phyloP scores from a whole-genome alignment of 768 basidiomycete species.

The Auricularia auricula-judae region DNA sequence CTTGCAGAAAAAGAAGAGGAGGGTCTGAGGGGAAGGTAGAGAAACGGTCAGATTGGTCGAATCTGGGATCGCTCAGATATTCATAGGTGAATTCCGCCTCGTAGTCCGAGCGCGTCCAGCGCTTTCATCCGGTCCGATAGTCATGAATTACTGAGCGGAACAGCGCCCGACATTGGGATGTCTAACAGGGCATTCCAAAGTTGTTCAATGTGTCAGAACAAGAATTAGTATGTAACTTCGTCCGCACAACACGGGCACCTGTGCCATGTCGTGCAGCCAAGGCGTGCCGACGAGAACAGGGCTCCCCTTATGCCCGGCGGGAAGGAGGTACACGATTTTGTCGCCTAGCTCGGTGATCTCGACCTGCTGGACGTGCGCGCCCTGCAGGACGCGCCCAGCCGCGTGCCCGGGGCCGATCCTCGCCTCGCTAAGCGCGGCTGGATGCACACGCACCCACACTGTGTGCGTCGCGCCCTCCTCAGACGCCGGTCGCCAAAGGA shows the following conservation, averaged over 20 bases:
- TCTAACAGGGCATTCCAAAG: constrained; percentile 57
- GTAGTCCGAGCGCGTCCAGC: constrained; percentile 56
- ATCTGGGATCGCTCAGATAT: too few relatives aligned
- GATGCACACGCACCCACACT: constrained; percentile 76
- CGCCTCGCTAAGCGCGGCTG: constrained; percentile 50
- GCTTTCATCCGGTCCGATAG: constrained; percentile 60
- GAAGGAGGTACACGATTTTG: constrained; percentile 71
- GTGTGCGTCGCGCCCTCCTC: constrained; percentile 22
- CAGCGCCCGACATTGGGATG: constrained; percentile 50
- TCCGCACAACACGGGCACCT: neutral
- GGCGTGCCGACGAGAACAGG: constrained; percentile 42
- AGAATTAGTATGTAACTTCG: neutral
- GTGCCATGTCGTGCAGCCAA: neutral
- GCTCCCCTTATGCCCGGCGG: constrained; percentile 77
- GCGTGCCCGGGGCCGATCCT: constrained; percentile 41
- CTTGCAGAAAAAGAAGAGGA: too few relatives aligned
- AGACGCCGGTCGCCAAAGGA: constrained; percentile 57
- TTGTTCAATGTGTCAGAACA: constrained; percentile 21
- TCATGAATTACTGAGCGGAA: constrained; percentile 53
- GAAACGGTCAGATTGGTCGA: too few relatives aligned
- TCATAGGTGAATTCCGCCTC: too few relatives aligned
- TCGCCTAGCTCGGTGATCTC: constrained; percentile 64
- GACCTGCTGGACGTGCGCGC: constrained; percentile 21
- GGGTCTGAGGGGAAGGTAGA: too few relatives aligned
- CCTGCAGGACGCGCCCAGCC: constrained; percentile 19